These are phyloP conservation scores for Elasticomyces elasticus DNA, from an alignment of 495 filamentous ascomycete species.

Conservation along the genomic window DNA sequence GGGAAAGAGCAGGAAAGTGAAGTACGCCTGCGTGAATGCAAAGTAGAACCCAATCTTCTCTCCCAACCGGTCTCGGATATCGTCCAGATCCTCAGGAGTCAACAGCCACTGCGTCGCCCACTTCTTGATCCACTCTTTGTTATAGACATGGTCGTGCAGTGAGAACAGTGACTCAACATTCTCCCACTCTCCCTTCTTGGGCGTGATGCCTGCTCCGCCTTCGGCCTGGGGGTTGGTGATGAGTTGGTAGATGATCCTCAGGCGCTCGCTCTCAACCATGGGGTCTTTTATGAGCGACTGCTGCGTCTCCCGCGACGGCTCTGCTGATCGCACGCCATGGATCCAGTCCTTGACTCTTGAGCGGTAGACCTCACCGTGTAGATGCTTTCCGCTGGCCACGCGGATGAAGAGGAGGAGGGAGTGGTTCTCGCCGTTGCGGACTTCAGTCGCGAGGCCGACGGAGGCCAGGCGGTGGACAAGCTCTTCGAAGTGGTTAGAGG, in stretches of 20 bases:
- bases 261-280: slow-evolving; percentile 75
- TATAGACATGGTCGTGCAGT: slow-evolving; percentile 78
- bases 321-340: slow-evolving; percentile 68
- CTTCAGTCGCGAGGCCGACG: slow-evolving; percentile 74
- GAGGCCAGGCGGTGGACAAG: slow-evolving; percentile 60
- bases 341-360: slow-evolving; percentile 92
- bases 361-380: slow-evolving; percentile 43
- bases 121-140: slow-evolving; percentile 79
- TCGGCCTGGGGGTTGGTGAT: slow-evolving; percentile 73
- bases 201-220: slow-evolving; percentile 83
- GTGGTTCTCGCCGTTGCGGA: slow-evolving; percentile 65
- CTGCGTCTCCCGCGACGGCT: slow-evolving; percentile 66
- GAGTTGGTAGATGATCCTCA: slow-evolving; percentile 74
- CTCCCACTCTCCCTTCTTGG: slow-evolving; percentile 73
- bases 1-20: slow-evolving; percentile 73
- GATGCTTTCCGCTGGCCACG: slow-evolving; percentile 54
- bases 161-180: slow-evolving; percentile 77
- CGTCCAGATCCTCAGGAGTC: slow-evolving; percentile 62
- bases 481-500: slow-evolving; percentile 61
- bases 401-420: slow-evolving; percentile 78
- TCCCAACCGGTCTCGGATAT: slow-evolving; percentile 80
- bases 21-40: slow-evolving; percentile 88
- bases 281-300: slow-evolving; percentile 54
- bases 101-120: slow-evolving; percentile 79
- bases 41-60: slow-evolving; percentile 96